These are phyloP conservation scores for Penicillium rolfsii DNA, from an alignment of 2,329 filamentous ascomycete species.

Conservation along the genomic window DNA sequence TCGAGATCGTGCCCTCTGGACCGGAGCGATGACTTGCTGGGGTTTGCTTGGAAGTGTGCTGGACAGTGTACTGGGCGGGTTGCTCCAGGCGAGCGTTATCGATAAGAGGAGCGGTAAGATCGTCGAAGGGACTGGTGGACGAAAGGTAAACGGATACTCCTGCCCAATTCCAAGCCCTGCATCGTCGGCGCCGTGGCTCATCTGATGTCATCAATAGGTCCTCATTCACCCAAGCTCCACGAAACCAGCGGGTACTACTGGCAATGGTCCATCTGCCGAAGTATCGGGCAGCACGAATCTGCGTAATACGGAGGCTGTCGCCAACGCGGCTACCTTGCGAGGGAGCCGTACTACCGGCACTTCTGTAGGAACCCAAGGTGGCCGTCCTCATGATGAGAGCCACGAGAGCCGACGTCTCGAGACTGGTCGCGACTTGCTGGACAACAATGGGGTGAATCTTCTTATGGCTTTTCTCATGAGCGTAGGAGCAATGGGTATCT, in stretches of 20 bases:
- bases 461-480: constrained; percentile 86
- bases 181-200: neutral
- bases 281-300: constrained; percentile 30
- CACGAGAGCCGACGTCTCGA: constrained; percentile 67
- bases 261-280: constrained; percentile 9
- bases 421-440: constrained; percentile 73
- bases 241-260: constrained; percentile 24
- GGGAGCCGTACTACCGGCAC: constrained; percentile 24
- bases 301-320: constrained; percentile 34
- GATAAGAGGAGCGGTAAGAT: constrained; percentile 84
- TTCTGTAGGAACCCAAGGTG: constrained; percentile 20
- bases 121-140: constrained; percentile 80
- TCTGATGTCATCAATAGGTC: constrained; percentile 29
- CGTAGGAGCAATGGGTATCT: constrained; percentile 69
- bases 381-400: constrained; percentile 30
- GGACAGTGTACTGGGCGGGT: constrained; percentile 83
- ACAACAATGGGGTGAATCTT: constrained; percentile 96
- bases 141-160: constrained; percentile 51
- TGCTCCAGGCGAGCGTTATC: constrained; percentile 82
- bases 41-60: constrained; percentile 79
- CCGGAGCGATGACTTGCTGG: constrained; percentile 65
- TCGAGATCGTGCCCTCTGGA: constrained; percentile 55
- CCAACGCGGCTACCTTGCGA: constrained; percentile 34
- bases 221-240: constrained; percentile 42
- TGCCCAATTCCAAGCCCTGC: neutral